Conservation (phyloP, 129 eudicot genomes). For the Oenanthe sinensis region DNA sequence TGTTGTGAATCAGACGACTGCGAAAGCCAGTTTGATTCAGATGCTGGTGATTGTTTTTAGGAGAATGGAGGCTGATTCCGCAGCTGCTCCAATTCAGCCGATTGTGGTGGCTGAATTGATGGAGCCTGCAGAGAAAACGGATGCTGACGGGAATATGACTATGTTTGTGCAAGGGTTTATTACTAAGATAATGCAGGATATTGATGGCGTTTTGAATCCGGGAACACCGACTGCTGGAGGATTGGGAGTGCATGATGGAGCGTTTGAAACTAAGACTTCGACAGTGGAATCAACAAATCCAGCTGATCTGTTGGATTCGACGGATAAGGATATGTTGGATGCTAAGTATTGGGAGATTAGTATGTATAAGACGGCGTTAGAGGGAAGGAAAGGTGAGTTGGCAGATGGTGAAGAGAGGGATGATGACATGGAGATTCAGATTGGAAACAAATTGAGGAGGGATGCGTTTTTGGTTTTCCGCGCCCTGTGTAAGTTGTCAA, state of each 20-base stretch:
- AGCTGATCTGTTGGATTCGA: conserved; percentile 92
- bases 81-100: conserved; percentile 77
- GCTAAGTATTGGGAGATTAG: conserved; percentile 99
- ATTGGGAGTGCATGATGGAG: conserved; percentile 69
- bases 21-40: conserved; percentile 86
- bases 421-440: conserved; percentile 94
- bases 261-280: conserved; percentile 72
- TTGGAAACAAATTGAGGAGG: conserved; percentile 91
- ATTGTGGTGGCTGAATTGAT: conserved; percentile 91
- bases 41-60: conserved; percentile 96
- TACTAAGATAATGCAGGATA: conserved; percentile 81
- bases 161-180: conserved; percentile 92
- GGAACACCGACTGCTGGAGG: conserved; percentile 41
- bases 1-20: conserved; percentile 91
- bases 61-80: conserved; percentile 97
- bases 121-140: conserved; percentile 72
- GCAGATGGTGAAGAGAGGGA: conserved; percentile 92
- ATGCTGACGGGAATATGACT: conserved; percentile 57
- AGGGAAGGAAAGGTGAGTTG: conserved; percentile 96
- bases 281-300: conserved; percentile 86
- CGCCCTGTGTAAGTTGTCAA: conserved; percentile 86
- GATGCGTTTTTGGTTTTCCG: conserved; percentile 96
- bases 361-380: conserved; percentile 96
- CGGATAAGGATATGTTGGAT: conserved; percentile 98
- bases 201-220: conserved; percentile 79